Evolutionary conservation across 2,329 filamentous ascomycete genomes (phyloP).

Genomic region (Microdochium trichocladiopsis): DNA sequence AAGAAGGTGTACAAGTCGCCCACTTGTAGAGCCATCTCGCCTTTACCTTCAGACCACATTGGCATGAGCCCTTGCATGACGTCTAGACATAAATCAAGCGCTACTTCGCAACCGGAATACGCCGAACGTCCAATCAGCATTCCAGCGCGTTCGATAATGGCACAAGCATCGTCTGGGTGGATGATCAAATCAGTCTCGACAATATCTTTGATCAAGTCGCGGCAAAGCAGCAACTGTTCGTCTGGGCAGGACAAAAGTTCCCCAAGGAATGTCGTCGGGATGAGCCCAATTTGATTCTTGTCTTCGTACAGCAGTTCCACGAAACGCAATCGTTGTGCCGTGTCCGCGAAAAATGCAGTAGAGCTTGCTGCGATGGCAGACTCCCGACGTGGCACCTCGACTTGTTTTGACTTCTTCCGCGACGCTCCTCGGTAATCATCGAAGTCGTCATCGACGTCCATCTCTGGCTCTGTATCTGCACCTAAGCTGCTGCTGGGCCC

Average conservation of each 20-base stretch:
- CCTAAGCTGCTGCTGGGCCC: conserved; percentile 23
- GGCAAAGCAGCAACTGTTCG: conserved; percentile 47
- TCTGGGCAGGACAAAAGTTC: conserved; percentile 39
- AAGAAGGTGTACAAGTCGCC: conserved; percentile 77
- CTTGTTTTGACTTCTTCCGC: conserved; percentile 24
- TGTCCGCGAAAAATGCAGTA: conserved; percentile 40
- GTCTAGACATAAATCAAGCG: conserved; percentile 60
- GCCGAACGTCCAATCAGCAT: conserved; percentile 46
- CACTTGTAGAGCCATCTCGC: conserved; percentile 57
- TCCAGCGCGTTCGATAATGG: conserved; percentile 43
- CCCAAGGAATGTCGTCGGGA: conserved; percentile 44
- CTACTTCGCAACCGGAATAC: conserved; percentile 68
- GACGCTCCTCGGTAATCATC: conserved; percentile 50
- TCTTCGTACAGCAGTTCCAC: conserved; percentile 35
- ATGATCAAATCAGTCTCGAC: conserved; percentile 47
- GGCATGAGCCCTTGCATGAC: conserved; percentile 57
- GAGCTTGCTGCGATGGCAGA: conserved; percentile 31
- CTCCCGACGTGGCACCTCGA: conserved; percentile 39
- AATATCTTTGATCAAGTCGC: conserved; percentile 41
- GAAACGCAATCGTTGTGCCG: conserved; percentile 36
- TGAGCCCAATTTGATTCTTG: conserved; percentile 34
- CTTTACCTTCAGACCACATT: conserved; percentile 54
- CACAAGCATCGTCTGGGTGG: conserved; percentile 34
- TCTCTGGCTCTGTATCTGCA: conserved; percentile 38
- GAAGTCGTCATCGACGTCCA: conserved; percentile 63